Conservation (phyloP, 257 asterid genomes). For the Przewalskia tangutica region DNA sequence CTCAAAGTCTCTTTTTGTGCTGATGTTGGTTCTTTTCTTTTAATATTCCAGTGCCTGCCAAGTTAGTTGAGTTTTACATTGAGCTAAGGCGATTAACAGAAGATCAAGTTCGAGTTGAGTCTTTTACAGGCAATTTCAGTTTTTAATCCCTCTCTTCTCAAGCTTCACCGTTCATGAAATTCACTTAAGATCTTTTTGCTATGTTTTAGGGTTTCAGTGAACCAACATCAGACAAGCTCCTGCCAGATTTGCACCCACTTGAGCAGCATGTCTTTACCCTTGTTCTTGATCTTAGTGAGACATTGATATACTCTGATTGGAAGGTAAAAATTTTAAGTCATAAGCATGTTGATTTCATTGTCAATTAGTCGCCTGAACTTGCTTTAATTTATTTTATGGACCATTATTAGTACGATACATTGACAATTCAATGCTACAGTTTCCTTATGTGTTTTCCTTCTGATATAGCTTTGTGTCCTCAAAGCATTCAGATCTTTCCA, state of each 20-base stretch:
- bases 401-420: background rate
- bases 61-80: conserved; percentile 58
- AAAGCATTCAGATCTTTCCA: background rate
- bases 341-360: background rate
- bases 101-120: conserved; percentile 72
- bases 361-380: background rate
- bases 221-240: conserved; percentile 86
- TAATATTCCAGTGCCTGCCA: conserved; percentile 57
- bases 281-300: conserved; percentile 85
- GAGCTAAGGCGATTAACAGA: conserved; percentile 69
- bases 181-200: conserved; percentile 4
- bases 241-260: conserved; percentile 75
- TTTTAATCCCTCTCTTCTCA: background rate
- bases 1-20: background rate
- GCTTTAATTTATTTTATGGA: background rate
- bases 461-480: background rate
- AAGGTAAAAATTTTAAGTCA: conserved; percentile 30
- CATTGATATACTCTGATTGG: conserved; percentile 81
- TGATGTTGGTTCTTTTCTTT: conserved; percentile 4
- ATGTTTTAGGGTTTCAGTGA: conserved; percentile 61
- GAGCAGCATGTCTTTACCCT: conserved; percentile 84
- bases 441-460: background rate
- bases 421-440: background rate
- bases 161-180: background rate
- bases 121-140: background rate